Base-by-base conservation (phyloP, 208 protist genomes). In the Acanthamoeba triangularis region DNA sequence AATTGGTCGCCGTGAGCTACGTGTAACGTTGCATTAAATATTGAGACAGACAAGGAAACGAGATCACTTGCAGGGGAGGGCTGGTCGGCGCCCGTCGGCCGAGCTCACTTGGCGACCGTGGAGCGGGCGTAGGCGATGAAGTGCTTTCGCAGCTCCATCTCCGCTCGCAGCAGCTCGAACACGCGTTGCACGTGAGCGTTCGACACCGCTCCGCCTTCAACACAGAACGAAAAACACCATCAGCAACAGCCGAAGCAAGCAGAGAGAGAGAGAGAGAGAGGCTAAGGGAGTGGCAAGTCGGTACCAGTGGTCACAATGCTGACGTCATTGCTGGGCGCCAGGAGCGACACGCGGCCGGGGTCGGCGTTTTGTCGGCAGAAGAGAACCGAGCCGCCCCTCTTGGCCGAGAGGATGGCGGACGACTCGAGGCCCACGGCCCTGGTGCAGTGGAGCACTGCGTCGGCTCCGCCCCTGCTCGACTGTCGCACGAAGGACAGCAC, bases 301-400 rank as follows among this genome's bases (percentile, higher is more conserved):
- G 69, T 80, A 80, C 69, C 69, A 25, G 30, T 65, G 52, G 54
- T 56, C 25, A 63, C 6, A 25, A 90, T 25, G 49, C 82, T 47
- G 33, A 90, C 82, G 3, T 90, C 82, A 3, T 90, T 90, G 82
- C 41, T 61, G n/a, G 54, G 54, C 52, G 82, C 82, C 49, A 90
- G 35, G 6, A 67, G 18, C 14, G 52, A 56, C 25, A 90, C 82
- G 3, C 54, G 47, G 82, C 30, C 49, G 14, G 30, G 44, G 49
- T 90, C 82, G 54, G 82, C 82, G 82, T 65, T 65, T 28, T 90
- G 82, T 2, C 54, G 47, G 23, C 82, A 90, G 35, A 90, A 90
- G 14, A 90, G 16, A 2, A 65, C 82, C 82, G 82, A 47, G 23
- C 82, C 82, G 35, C 82, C 54, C 41, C 35, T 1, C 54, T 90